Base-by-base conservation (phyloP, 306 rosid genomes). In the Rosa multiflora region DNA sequence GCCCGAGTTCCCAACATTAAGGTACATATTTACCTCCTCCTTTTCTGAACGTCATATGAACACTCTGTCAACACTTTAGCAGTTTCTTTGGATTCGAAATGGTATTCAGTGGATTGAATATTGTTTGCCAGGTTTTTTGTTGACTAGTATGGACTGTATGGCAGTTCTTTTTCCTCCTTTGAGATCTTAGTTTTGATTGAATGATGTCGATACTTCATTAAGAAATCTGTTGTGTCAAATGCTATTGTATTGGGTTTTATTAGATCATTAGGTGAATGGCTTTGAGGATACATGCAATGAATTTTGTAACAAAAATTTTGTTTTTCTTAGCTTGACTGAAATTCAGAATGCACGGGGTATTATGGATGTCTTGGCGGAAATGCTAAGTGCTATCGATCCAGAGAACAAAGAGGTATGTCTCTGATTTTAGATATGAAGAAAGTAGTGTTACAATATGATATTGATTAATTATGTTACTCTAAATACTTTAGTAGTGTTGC, bases 331-430 rank as follows among this genome's bases (percentile, higher is more conserved):
- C 80, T 78, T 93, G 89, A 73, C 94, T 5, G 99, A 96, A 93
- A 87, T 96, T 85, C 99, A 96, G 88, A 96, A 96, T 87, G 98
- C 97, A 73, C 90, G 94, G 62, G 98, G 98, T 68, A 90, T 96
- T 77, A 88, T 93, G 98, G 99, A 96, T 80, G 98, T 96, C 78
- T 94, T 96, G 76, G 72, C 94, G 10, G 99, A 96, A 83, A 96
- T 96, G 98, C 93, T 93, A 48, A 96, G 35, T 86, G 99, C 96
- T 44, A 11, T 93, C 69, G 97, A 93, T 82, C 98, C 97, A 78
- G 88, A 69, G 78, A 93, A 90, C 82, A 93, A 79, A 88, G 98
- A 96, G 92, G 99, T 96, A 86, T 74, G 82, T 78, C 74, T 70
- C 76, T 69, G 39, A 1, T 35, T 79, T 52, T 55, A 32, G 58